Evolutionary conservation across 1,139 yeast species (phyloP).

Genomic region (Taiozyma sp.): DNA sequence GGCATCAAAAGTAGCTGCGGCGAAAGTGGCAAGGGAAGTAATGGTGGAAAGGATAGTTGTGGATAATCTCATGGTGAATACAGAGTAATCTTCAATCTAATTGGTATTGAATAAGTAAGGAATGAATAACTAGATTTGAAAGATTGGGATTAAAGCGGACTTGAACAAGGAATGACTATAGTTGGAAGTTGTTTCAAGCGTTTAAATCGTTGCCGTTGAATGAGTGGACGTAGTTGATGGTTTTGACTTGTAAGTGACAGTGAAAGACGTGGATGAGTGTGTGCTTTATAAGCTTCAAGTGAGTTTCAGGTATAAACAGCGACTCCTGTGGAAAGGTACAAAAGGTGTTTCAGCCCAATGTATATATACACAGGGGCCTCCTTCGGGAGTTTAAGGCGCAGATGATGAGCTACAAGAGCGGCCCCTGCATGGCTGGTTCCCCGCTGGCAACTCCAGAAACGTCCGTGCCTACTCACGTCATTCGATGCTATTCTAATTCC

Average conservation of each 20-base stretch:
- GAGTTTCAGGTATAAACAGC: background rate
- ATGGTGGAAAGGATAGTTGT: constrained; percentile 2
- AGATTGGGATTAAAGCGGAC: background rate
- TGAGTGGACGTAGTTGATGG: background rate
- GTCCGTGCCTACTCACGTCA: background rate
- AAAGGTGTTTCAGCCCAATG: background rate
- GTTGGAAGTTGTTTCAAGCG: constrained; percentile 2
- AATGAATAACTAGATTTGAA: background rate
- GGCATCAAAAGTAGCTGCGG: constrained; percentile 36
- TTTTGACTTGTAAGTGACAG: background rate
- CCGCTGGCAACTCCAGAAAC: background rate
- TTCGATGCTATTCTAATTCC: background rate
- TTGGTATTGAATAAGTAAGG: background rate
- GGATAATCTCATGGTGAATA: constrained; percentile 2
- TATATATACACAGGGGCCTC: background rate
- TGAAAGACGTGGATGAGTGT: background rate
- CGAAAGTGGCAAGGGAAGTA: constrained; percentile 2
- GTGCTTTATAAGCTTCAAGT: background rate
- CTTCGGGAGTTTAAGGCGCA: background rate
- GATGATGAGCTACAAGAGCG: background rate
- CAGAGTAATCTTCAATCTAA: background rate
- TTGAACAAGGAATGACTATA: constrained; percentile 5
- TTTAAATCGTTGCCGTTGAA: background rate
- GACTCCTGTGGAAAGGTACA: background rate
- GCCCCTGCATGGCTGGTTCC: background rate